These are phyloP conservation scores for Russula sp. DNA, from an alignment of 768 basidiomycete genomes.

Conservation along the genomic window DNA sequence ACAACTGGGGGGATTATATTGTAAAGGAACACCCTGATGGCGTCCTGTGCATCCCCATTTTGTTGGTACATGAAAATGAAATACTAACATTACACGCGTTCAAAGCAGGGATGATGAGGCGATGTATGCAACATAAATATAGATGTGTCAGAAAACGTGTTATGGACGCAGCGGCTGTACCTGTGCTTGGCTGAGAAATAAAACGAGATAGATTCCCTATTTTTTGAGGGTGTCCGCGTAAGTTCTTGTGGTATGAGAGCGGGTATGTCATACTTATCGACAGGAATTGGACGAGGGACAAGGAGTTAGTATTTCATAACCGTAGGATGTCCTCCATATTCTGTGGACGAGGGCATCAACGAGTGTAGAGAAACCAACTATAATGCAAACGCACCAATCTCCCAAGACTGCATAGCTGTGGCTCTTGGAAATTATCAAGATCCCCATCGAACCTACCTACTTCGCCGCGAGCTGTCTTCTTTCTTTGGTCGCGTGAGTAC, in stretches of 20 bases:
- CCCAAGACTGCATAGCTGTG: conserved; percentile 12
- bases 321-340: conserved; percentile 1
- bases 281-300: not conserved
- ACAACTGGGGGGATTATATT: not conserved
- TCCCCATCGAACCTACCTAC: conserved; percentile 7
- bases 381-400: conserved; percentile 4
- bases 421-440: conserved; percentile 12
- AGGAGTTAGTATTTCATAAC: not conserved
- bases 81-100: not conserved
- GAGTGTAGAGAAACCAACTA: not conserved
- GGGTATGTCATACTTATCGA: not conserved
- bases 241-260: not conserved
- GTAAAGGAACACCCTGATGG: not conserved
- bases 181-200: not conserved
- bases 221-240: not conserved
- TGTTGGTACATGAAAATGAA: not conserved
- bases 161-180: not conserved
- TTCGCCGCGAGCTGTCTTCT: not conserved
- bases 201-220: not conserved
- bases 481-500: conserved; percentile 5
- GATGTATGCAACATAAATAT: too few species aligned
- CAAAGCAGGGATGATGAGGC: too few species aligned
- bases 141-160: too few species aligned
- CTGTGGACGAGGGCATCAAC: not conserved
- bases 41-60: not conserved